Evolutionary conservation across 2,329 filamentous ascomycete species (phyloP).

Genomic region (Colletotrichum sp.): DNA sequence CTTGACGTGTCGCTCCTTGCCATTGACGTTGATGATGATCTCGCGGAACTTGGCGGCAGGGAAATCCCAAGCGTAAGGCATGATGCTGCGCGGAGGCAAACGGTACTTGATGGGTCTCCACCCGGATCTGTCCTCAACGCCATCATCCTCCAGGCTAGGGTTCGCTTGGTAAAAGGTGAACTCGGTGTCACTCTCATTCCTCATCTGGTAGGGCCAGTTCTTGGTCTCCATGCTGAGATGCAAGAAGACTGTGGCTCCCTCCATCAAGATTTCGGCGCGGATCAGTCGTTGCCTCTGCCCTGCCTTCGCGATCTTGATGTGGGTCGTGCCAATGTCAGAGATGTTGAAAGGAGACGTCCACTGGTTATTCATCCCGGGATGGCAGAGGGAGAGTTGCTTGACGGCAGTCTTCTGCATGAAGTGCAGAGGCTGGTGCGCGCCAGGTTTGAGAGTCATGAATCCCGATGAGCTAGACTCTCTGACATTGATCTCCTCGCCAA

Average conservation of each 20-base stretch:
- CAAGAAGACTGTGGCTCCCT: slow-evolving; percentile 91
- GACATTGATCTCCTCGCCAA: slow-evolving; percentile 86
- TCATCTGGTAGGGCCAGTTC: slow-evolving; percentile 98
- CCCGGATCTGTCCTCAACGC: slow-evolving; percentile 79
- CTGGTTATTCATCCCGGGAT: slow-evolving; percentile 92
- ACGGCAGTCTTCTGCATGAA: slow-evolving; percentile 83
- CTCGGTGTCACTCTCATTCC: slow-evolving; percentile 96
- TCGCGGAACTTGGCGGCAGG: slow-evolving; percentile 97
- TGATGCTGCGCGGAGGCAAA: slow-evolving; percentile 91
- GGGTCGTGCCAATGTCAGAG: slow-evolving; percentile 88
- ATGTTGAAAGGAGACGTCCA: slow-evolving; percentile 99
- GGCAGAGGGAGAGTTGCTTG: slow-evolving; percentile 92
- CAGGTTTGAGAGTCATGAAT: slow-evolving; percentile 76
- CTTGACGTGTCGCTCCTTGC: slow-evolving; percentile 89
- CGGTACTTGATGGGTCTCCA: slow-evolving; percentile 95
- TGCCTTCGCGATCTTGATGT: slow-evolving; percentile 91
- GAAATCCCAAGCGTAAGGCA: slow-evolving; percentile 99
- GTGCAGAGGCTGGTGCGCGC: slow-evolving; percentile 84
- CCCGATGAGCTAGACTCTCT: slow-evolving; percentile 92
- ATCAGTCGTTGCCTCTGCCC: slow-evolving; percentile 89
- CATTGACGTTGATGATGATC: slow-evolving; percentile 79
- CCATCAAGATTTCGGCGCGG: slow-evolving; percentile 87
- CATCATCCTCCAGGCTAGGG: slow-evolving; percentile 91
- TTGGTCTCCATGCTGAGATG: slow-evolving; percentile 90
- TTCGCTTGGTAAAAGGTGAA: slow-evolving; percentile 97